phyloP scores from a whole-genome alignment of 1,139 yeast genomes.

The Arxiozyma heterogenica region DNA sequence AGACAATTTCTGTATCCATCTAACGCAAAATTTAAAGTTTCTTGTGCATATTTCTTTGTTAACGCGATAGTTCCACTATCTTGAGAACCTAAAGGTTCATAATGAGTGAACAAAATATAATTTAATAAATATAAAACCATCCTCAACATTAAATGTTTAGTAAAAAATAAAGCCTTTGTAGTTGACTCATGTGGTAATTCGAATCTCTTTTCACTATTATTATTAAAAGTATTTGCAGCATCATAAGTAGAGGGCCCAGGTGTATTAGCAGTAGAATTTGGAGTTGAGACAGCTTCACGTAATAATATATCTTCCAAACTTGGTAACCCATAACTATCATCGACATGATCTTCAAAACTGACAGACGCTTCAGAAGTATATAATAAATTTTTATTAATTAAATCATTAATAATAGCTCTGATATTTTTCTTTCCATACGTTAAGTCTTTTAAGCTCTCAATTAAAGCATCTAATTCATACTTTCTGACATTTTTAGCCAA shows the following conservation, averaged over 20 bases:
- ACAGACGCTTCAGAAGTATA: slow-evolving; percentile 28
- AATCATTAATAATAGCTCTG: slow-evolving; percentile 21
- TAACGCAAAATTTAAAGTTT: slow-evolving; percentile 34
- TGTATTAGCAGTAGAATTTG: slow-evolving; percentile 5
- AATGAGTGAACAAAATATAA: slow-evolving; percentile 39
- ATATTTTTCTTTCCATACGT: slow-evolving; percentile 29
- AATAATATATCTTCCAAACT: slow-evolving; percentile 31
- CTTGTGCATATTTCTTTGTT: slow-evolving; percentile 35
- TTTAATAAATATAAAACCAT: slow-evolving; percentile 40
- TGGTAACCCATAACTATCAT: slow-evolving; percentile 31
- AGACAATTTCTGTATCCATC: slow-evolving; percentile 36
- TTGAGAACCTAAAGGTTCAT: slow-evolving; percentile 36
- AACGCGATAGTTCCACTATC: slow-evolving; percentile 29
- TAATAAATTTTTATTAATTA: slow-evolving; percentile 25
- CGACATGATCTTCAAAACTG: slow-evolving; percentile 19
- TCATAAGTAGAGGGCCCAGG: slow-evolving; percentile 11
- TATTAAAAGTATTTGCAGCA: neutral
- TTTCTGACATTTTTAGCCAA: slow-evolving; percentile 34
- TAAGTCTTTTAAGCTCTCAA: slow-evolving; percentile 27
- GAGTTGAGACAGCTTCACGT: slow-evolving; percentile 13
- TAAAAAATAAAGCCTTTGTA: slow-evolving; percentile 33
- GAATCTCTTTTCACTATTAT: slow-evolving; percentile 22
- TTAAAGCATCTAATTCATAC: slow-evolving; percentile 31
- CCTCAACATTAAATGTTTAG: slow-evolving; percentile 36
- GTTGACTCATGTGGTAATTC: slow-evolving; percentile 31